Evolutionary conservation across 139 green algal species (phyloP).

Genomic region (Marvania coccoides): DNA sequence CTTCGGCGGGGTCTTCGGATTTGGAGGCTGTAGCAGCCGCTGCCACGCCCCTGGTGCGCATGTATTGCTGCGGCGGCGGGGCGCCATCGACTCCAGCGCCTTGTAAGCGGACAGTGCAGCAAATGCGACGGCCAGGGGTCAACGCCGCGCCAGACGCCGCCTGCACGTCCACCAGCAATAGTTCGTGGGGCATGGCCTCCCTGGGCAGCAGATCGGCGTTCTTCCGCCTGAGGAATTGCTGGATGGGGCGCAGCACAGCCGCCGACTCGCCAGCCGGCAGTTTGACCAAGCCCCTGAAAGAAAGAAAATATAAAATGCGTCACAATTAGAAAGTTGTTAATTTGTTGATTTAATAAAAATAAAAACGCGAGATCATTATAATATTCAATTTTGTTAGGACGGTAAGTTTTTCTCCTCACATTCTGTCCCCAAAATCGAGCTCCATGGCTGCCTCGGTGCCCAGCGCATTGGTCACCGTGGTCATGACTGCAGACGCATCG

Average conservation of each 20-base stretch:
- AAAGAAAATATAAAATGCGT: background rate
- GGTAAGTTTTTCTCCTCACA: conserved; percentile 27
- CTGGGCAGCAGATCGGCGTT: background rate
- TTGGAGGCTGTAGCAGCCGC: background rate
- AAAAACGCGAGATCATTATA: too few species aligned
- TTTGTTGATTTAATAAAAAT: too few species aligned
- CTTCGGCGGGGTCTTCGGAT: background rate
- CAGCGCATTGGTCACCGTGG: conserved; percentile 55
- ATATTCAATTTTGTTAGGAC: too few species aligned
- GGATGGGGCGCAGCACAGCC: conserved; percentile 40
- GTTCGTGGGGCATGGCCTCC: conserved; percentile 20
- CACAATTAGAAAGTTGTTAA: background rate
- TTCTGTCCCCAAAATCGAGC: conserved; percentile 51
- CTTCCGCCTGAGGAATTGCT: conserved; percentile 21
- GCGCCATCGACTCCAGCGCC: background rate
- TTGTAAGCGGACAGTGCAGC: conserved; percentile 11
- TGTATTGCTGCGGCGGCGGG: background rate
- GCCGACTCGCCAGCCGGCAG: conserved; percentile 16
- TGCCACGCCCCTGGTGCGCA: background rate
- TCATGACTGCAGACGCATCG: background rate
- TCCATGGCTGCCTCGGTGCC: conserved; percentile 46
- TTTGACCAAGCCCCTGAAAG: conserved; percentile 34
- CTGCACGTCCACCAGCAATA: conserved; percentile 51
- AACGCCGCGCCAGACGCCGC: background rate
- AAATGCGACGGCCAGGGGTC: background rate